Base-by-base conservation (phyloP, 2,329 filamentous ascomycete genomes). In the Lachnellula suecica region DNA sequence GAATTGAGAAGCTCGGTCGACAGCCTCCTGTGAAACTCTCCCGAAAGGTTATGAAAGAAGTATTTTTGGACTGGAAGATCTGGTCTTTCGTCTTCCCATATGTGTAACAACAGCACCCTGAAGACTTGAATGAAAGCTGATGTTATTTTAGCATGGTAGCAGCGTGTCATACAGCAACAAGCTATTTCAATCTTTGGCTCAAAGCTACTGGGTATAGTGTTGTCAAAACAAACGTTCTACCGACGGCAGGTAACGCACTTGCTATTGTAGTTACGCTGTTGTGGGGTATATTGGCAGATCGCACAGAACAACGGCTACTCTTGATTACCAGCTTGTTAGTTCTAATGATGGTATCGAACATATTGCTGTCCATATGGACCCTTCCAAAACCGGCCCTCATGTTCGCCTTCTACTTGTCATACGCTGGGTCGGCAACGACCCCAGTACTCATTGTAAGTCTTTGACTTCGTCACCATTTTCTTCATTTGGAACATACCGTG, bases 21-120 rank as follows among this genome's bases (percentile, higher is more conserved):
- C 27, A 27, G 6, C 27, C 41, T 17, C 49, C 49, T 8, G 38
- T 17, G 20, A 29, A 29, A 22, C 42, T 51, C 4, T 40, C 49
- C 31, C 37, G 13, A 11, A 51, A 47, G 31, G 24, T 24, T 20
- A 20, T 45, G n/a, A 37, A 40, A 46, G 27, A 34, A 46, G 65
- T 69, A 4, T 43, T 64, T 17, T 57, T 58, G 59, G 63, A 62
- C 17, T 70, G 68, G 68, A 67, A 69, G n/a, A 64, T 70, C 2
- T 51, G 49, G 49, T 23, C 43, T 23, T 51, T 51, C n/a, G 38
- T 51, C 3, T 51, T 51, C 20, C 49, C 49, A 25, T 51, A 51
- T 22, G 15, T 46, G 49, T 51, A 41, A 47, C 10, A 24, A 10
- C 25, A 24, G 6, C 82, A 35, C 31, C 15, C 31, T 7, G n/a